These are phyloP conservation scores for Trichoderma lentiforme DNA, from an alignment of 2,329 filamentous ascomycete genomes.

Conservation along the genomic window DNA sequence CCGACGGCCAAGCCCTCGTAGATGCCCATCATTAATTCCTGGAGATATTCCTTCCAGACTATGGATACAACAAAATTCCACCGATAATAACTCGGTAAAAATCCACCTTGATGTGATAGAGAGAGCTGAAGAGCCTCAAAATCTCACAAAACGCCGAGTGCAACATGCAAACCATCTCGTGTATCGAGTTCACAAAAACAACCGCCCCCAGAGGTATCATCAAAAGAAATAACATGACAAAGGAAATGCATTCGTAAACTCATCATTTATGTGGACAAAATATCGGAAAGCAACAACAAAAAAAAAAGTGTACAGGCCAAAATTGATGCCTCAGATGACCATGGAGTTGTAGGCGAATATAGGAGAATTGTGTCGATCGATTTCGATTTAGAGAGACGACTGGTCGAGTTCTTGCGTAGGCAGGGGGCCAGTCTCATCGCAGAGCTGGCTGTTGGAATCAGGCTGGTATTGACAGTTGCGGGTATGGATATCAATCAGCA, in stretches of 20 bases:
- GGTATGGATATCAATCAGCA: conserved; percentile 50
- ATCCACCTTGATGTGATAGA: background rate
- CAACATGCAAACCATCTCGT: conserved; percentile 26
- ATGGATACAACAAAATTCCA: background rate
- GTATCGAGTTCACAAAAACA: conserved; percentile 22
- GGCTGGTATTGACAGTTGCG: conserved; percentile 36
- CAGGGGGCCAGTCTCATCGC: conserved; percentile 41
- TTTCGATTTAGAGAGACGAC: conserved; percentile 1
- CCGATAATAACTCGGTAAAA: background rate
- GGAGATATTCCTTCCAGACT: background rate
- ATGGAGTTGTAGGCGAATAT: background rate
- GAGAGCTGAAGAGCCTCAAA: conserved; percentile 6
- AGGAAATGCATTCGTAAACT: background rate
- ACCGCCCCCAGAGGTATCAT: conserved; percentile 31
- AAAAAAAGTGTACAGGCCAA: background rate
- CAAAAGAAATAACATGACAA: conserved; percentile 22
- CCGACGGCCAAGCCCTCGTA: background rate
- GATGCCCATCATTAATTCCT: background rate
- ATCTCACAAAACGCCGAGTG: conserved; percentile 26
- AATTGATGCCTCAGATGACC: background rate
- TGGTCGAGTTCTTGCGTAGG: conserved; percentile 22
- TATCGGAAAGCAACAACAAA: background rate
- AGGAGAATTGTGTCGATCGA: background rate
- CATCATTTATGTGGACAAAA: conserved; percentile 1
- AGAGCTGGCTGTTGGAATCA: conserved; percentile 25